Conservation (phyloP, 208 protist genomes). For the Trichomonas vaginalis region DNA sequence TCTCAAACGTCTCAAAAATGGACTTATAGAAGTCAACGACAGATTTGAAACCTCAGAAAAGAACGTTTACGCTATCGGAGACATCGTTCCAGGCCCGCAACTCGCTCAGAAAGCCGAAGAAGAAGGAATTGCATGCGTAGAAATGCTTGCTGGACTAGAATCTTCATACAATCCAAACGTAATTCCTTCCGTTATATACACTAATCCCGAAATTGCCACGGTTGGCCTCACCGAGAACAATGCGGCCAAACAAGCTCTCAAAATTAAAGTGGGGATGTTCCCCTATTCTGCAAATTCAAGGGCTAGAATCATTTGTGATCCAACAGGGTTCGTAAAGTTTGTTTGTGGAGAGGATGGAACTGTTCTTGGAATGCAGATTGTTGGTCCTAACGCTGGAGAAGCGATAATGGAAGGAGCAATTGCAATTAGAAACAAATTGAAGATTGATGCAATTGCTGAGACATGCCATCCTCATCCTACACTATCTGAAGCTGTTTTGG, state of each 20-base stretch:
- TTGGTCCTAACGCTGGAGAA: not conserved
- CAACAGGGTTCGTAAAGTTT: conserved; percentile 35
- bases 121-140: conserved; percentile 45
- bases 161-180: conserved; percentile 67
- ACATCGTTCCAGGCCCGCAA: conserved; percentile 91
- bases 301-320: conserved; percentile 59
- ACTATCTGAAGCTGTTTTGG: not conserved
- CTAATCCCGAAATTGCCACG: conserved; percentile 68
- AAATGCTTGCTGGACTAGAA: conserved; percentile 58
- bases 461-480: not conserved
- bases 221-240: conserved; percentile 36
- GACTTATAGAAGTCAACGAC: conserved; percentile 51
- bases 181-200: conserved; percentile 96
- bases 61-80: conserved; percentile 91
- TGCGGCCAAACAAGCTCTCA: conserved; percentile 16
- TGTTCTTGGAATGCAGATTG: not conserved
- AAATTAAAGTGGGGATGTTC: conserved; percentile 80
- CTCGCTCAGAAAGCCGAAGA: conserved; percentile 99
- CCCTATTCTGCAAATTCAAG: conserved; percentile 86
- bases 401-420: not conserved
- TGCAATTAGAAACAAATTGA: not conserved
- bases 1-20: conserved; percentile 56
- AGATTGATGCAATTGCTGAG: not conserved
- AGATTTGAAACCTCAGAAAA: conserved; percentile 76
- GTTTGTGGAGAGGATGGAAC: not conserved